Percentiles rank a stretch among this genome's conserved stretches.
phyloP scores from a whole-genome alignment of 2,329 filamentous ascomycete genomes.

The Xylariomycetidae sp. region DNA sequence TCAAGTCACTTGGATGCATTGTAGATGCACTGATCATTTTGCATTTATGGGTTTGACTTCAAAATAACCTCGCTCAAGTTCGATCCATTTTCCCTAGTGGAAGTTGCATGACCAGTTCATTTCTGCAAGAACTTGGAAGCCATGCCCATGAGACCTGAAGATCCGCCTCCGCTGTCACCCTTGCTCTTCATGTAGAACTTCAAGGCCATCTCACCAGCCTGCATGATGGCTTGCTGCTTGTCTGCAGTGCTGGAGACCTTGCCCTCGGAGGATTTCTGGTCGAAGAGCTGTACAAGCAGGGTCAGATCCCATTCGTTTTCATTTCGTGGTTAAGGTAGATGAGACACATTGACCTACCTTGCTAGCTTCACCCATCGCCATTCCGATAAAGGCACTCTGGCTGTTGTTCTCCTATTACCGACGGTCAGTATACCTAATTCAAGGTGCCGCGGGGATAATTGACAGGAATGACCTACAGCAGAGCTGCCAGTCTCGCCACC shows the following conservation, averaged over 20 bases:
- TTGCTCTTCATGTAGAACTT: slow-evolving; percentile 88
- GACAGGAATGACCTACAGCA: slow-evolving; percentile 18
- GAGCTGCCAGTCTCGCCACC: slow-evolving; percentile 42
- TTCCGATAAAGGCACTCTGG: slow-evolving; percentile 74
- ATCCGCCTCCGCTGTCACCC: slow-evolving; percentile 36
- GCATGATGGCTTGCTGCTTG: slow-evolving; percentile 74
- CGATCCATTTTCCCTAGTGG: too few relatives aligned
- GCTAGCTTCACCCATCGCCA: slow-evolving; percentile 83
- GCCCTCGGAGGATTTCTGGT: slow-evolving; percentile 49
- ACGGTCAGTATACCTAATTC: slow-evolving; percentile 3
- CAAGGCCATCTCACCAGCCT: slow-evolving; percentile 78
- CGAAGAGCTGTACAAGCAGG: slow-evolving; percentile 48
- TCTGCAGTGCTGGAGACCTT: slow-evolving; percentile 52
- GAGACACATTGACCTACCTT: too few relatives aligned
- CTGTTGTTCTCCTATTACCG: slow-evolving; percentile 37
- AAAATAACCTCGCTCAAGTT: too few relatives aligned
- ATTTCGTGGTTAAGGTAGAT: too few relatives aligned
- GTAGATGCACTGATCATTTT: too few relatives aligned
- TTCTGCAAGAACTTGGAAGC: slow-evolving; percentile 27
- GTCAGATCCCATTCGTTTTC: too few relatives aligned
- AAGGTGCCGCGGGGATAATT: background rate
- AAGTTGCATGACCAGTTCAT: background rate
- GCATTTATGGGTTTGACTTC: too few relatives aligned
- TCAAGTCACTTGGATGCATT: too few relatives aligned
- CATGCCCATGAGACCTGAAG: slow-evolving; percentile 19